These are phyloP conservation scores for Aristolochia fimbriata DNA, from an alignment of 164 flowering plant genomes.

Conservation along the genomic window DNA sequence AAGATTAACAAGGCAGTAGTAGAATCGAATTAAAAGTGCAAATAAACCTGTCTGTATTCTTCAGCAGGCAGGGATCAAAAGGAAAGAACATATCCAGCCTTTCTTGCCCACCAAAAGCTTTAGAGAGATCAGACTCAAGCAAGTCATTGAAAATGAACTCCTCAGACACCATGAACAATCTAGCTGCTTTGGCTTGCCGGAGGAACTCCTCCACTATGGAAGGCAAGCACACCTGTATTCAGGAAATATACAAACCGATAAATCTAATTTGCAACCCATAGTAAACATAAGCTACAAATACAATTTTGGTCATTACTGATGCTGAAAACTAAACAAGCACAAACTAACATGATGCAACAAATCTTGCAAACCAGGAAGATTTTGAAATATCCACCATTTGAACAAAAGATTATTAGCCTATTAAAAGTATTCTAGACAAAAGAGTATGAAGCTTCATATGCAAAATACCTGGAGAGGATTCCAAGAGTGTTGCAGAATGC, in stretches of 20 bases:
- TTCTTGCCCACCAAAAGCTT: slow-evolving; percentile 66
- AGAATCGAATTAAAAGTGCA: too few relatives aligned
- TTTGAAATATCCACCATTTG: too few relatives aligned
- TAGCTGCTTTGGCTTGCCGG: slow-evolving; percentile 56
- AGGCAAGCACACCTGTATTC: slow-evolving; percentile 79
- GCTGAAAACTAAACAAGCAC: too few relatives aligned
- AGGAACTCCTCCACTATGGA: slow-evolving; percentile 80
- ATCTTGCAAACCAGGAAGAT: too few relatives aligned
- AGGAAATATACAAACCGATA: background rate
- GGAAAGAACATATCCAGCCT: slow-evolving; percentile 96
- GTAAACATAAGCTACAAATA: too few relatives aligned
- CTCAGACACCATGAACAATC: slow-evolving; percentile 35
- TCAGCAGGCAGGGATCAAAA: slow-evolving; percentile 85
- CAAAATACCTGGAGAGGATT: slow-evolving; percentile 60
- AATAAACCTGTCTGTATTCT: slow-evolving; percentile 56
- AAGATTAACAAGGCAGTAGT: too few relatives aligned
- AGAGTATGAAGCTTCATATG: too few relatives aligned
- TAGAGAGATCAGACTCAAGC: slow-evolving; percentile 67
- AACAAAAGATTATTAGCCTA: too few relatives aligned
- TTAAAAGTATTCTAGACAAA: too few relatives aligned
- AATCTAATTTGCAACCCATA: too few relatives aligned
- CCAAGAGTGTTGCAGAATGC: slow-evolving; percentile 44
- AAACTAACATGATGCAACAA: too few relatives aligned
- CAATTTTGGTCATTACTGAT: too few relatives aligned
- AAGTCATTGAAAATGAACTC: slow-evolving; percentile 26